Evolutionary conservation across 1,139 yeast genomes (phyloP), one percentile per base, ranked within the genome.

Genomic region (Martiniozyma asiatica): DNA sequence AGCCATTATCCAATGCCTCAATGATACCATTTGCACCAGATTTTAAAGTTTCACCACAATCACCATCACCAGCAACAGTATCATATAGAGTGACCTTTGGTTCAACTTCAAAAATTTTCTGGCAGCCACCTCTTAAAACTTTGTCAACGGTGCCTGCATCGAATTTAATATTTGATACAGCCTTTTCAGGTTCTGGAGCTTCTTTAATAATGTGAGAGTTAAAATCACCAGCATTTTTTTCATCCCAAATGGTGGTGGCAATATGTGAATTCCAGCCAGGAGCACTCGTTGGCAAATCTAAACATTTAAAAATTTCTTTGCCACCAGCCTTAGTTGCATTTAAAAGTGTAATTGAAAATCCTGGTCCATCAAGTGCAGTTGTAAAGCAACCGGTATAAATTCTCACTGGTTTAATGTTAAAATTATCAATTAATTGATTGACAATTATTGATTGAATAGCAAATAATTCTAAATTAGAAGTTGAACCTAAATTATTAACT

Each of bases 61-160:
- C 97, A 43, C 97, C 97, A 53, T 87, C 97, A 37, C 97, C 97
- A 2, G 89, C 96, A 43, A 75, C 64, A 2, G 93, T 80, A 47
- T 87, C 97, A 44, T 79, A 75, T 38, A 72, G 68, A 1, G 96
- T 87, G 46, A 87, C 78, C 42, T 71, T 67, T 4, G 94, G 92
- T 51, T 85, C 96, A 59, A 53, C 63, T 47, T 51, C 64, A 44
- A 53, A 68, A 50, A 54, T 56, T 31, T 44, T 64, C 44, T 59
- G 36, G 42, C 81, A 68, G 19, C 81, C 87, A 6, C 53, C 44
- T 17, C 48, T 50, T 28, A 77, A 52, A 8, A 63, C 51, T 2
- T 45, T 39, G 38, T 56, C 56, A 39, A 69, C 66, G 1, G 40
- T 29, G 2, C 40, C 39, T 1, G 65, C 54, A 40, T 73, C 65